Percentiles rank a stretch among this genome's conserved stretches.
phyloP scores from a whole-genome alignment of 768 basidiomycete species.

The Pulveroboletus sp. region DNA sequence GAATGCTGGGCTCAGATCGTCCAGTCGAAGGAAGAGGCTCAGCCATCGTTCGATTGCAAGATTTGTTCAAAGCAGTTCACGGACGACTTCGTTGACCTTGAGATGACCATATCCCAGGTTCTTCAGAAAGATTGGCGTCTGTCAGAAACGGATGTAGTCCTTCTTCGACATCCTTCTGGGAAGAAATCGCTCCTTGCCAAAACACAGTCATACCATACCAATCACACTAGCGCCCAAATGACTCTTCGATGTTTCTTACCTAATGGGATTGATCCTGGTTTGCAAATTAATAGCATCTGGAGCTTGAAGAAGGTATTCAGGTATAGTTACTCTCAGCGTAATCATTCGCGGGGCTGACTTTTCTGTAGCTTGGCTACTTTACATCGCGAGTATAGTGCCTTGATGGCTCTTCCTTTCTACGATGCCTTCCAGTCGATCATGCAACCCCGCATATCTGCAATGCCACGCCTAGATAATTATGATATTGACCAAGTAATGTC shows the following conservation, averaged over 20 bases:
- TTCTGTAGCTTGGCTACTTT: constrained; percentile 75
- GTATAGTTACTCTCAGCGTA: constrained; percentile 35
- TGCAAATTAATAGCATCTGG: constrained; percentile 68
- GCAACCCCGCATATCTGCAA: constrained; percentile 52
- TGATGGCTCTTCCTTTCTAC: constrained; percentile 78
- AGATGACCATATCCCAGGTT: constrained; percentile 52
- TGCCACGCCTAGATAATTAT: constrained; percentile 39
- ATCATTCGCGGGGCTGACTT: constrained; percentile 2
- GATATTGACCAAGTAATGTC: constrained; percentile 65
- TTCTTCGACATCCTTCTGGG: constrained; percentile 58
- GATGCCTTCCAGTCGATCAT: constrained; percentile 71
- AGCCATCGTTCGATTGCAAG: constrained; percentile 53
- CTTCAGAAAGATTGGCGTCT: constrained; percentile 70
- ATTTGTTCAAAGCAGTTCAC: constrained; percentile 65
- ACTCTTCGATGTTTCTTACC: constrained; percentile 53
- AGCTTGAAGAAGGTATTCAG: constrained; percentile 74
- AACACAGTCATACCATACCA: constrained; percentile 44
- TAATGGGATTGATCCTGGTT: constrained; percentile 48
- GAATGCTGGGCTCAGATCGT: constrained; percentile 90
- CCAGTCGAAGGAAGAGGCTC: constrained; percentile 66
- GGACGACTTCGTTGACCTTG: constrained; percentile 82
- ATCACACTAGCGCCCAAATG: constrained; percentile 46
- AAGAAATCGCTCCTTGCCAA: constrained; percentile 67
- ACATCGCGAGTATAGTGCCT: constrained; percentile 86
- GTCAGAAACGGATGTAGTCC: constrained; percentile 80